These are phyloP conservation scores for Candida tallmaniae DNA, from an alignment of 805 yeast genomes.

Conservation along the genomic window DNA sequence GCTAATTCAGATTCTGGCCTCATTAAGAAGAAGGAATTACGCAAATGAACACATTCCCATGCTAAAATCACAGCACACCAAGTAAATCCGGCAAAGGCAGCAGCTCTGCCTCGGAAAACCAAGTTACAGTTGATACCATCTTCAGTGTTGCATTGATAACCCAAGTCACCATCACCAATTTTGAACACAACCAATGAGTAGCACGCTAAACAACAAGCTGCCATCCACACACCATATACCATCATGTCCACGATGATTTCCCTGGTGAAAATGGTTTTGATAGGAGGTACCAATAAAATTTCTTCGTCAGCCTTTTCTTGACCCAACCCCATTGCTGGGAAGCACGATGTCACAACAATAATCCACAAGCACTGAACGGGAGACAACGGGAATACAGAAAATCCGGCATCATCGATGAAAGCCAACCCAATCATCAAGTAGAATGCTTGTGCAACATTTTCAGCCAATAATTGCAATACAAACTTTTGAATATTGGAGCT, in stretches of 20 bases:
- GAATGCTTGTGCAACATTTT: slow-evolving; percentile 51
- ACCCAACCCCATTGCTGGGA: slow-evolving; percentile 37
- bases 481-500: slow-evolving; percentile 31
- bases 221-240: slow-evolving; percentile 71
- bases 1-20: slow-evolving; percentile 55
- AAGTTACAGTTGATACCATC: slow-evolving; percentile 45
- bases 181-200: slow-evolving; percentile 68
- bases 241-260: slow-evolving; percentile 67
- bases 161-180: slow-evolving; percentile 61
- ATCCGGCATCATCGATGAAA: slow-evolving; percentile 56
- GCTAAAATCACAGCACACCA: slow-evolving; percentile 82
- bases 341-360: slow-evolving; percentile 31
- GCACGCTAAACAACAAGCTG: slow-evolving; percentile 60
- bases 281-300: slow-evolving; percentile 61
- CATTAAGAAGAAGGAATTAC: slow-evolving; percentile 68
- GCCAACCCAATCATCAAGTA: slow-evolving; percentile 68
- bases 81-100: slow-evolving; percentile 76
- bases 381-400: slow-evolving; percentile 76
- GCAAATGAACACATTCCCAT: slow-evolving; percentile 77
- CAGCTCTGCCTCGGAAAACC: slow-evolving; percentile 73
- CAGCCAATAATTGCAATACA: slow-evolving; percentile 29
- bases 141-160: slow-evolving; percentile 55
- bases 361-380: slow-evolving; percentile 35
- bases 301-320: slow-evolving; percentile 62
- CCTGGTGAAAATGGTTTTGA: slow-evolving; percentile 59